Evolutionary conservation across 2,329 filamentous ascomycete species (phyloP), one percentile per base, ranked within the genome.

Genomic region (Cladosporium sp.): DNA sequence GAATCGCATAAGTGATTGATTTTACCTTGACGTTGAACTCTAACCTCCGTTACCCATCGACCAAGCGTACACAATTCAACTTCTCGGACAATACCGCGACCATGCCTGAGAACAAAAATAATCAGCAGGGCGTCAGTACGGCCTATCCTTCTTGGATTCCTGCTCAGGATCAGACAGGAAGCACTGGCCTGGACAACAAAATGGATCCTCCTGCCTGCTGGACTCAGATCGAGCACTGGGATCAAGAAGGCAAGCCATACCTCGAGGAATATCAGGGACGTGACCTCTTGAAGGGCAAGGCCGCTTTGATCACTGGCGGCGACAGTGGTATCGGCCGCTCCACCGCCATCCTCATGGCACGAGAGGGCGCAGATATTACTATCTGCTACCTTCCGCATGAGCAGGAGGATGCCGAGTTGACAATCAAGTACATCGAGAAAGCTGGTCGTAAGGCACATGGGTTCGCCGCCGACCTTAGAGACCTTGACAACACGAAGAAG

Each of bases 321-420:
- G 65, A 64, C 56, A 63, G 59, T 35, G 65, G 64, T 17, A 84
- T 84, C 45, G 81, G 81, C 17, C 77, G 81, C 9, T 73, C 80
- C 0, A 75, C 82, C 1, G 81, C 81, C 0, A 74, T 83, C 1
- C 69, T 84, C 2, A 82, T 83, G 69, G 82, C 83, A 0, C 75
- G 80, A 8, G 82, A 85, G 65, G 82, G 83, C 1, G 80, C 82
- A 13, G 78, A 84, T 61, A 72, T 83, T 45, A 79, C 75, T 22
- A 83, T 84, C 58, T 76, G 79, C 15, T 81, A 83, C 61, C 74
- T 83, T 1, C 78, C 79, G 2, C 77, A 81, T 25, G 83, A 85
- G 70, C 72, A 84, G 61, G 66, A 74, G 19, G 83, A 85, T 56
- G 83, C 83, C 0, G 70, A 83, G 51, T 75, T 77, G 7, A 84